Conservation (phyloP, 2,329 filamentous ascomycete genomes). For the Scytalidium sp. region DNA sequence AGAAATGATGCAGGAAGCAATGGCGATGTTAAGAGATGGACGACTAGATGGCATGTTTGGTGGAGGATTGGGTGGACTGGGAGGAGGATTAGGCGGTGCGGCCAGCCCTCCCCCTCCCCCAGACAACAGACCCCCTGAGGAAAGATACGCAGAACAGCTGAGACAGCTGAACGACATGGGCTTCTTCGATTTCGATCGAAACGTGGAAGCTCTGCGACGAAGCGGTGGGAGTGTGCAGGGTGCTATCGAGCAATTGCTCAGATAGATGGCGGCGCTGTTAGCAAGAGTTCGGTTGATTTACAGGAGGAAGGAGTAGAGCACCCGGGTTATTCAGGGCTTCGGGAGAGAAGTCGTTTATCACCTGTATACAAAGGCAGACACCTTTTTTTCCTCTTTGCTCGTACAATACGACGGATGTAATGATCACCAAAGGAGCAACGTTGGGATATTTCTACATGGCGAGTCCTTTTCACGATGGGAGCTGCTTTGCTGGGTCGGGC, state of each 20-base stretch:
- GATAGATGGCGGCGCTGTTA: slow-evolving; percentile 5
- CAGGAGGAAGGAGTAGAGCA: background rate
- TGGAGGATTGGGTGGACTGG: slow-evolving; percentile 30
- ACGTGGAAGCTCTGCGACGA: slow-evolving; percentile 81
- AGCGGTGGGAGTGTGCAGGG: slow-evolving; percentile 94
- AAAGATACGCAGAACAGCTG: slow-evolving; percentile 86
- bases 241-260: slow-evolving; percentile 72
- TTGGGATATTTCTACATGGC: no score
- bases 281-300: background rate
- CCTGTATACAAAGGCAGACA: background rate
- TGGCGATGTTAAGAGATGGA: slow-evolving; percentile 36
- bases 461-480: background rate
- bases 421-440: background rate
- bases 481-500: background rate
- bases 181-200: slow-evolving; percentile 94
- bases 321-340: background rate
- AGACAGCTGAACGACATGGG: slow-evolving; percentile 98
- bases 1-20: slow-evolving; percentile 52
- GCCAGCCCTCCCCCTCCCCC: slow-evolving; percentile 51
- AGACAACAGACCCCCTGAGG: slow-evolving; percentile 89
- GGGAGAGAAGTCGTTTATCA: background rate
- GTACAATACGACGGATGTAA: background rate
- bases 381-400: background rate
- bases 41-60: slow-evolving; percentile 35
- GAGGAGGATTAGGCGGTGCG: slow-evolving; percentile 25